Base-by-base conservation (phyloP, 768 basidiomycete genomes). In the Leucosporidium creatinivorum region DNA sequence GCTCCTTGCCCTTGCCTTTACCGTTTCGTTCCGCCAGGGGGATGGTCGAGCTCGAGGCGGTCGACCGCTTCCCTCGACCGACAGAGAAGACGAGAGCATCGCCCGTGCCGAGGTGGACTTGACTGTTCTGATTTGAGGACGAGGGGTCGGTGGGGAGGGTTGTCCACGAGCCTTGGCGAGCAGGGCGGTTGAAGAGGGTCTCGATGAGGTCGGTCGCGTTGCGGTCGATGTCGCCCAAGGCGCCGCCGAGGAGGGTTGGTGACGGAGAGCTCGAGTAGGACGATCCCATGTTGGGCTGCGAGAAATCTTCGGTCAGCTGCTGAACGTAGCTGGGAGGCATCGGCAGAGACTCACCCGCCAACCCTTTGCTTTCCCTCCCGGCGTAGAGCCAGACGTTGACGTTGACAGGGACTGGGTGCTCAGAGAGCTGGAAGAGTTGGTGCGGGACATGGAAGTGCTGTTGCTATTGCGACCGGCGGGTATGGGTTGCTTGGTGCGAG, bases 121-220 rank as follows among this genome's bases (percentile, higher is more conserved):
- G 25, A 26, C 52, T 28, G 26, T 54, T n/a, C 52, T 25, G 25
- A 26, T 28, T 25, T 26, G 28, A 25, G 15, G n/a, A 10, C 3
- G 25, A 25, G 18, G 52, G 52, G 15, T 17, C 28, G 15, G 52
- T n/a, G 15, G 50, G 50, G 50, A 21, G 23, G 12, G 52, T 17
- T 17, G 52, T 28, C 25, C 25, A 54, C 3, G 31, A 18, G 21
- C 33, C 15, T 26, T 25, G 25, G 12, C 25, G 57, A 4, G 52
- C 48, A 21, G 67, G 65, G 1, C 64, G 67, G 50, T 68, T 72
- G 59, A 72, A 72, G 49, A 72, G 44, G 9, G 33, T 30, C 15
- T 72, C 67, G 58, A 72, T 54, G 49, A 72, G 47, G 25, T 72
- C 70, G 33, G 57, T 7, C 19, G 70, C 67, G 36, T 58, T 55